Evolutionary conservation across 495 filamentous ascomycete species (phyloP).

Genomic region (Aspergillus heteromorphus): DNA sequence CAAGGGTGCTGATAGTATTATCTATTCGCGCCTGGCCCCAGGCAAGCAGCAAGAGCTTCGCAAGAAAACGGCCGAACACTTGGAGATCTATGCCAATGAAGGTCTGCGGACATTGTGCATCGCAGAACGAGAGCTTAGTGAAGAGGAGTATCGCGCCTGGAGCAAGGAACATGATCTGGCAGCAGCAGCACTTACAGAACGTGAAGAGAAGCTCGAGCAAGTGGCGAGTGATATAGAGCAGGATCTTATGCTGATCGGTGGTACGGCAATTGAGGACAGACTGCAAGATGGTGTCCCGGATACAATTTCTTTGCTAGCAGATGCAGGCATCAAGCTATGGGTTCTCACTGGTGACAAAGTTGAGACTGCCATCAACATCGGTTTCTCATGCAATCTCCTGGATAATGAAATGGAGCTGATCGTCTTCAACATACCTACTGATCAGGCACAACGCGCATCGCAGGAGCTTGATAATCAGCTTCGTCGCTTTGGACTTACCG

Average conservation of each 20-base stretch:
- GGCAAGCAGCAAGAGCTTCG: constrained; percentile 85
- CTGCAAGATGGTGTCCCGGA: constrained; percentile 97
- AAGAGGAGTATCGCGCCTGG: constrained; percentile 85
- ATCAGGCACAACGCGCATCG: constrained; percentile 57
- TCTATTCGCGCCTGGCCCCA: constrained; percentile 83
- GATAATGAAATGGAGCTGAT: constrained; percentile 98
- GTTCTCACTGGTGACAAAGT: constrained; percentile 98
- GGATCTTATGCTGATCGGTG: constrained; percentile 82
- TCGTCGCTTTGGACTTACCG: constrained; percentile 68
- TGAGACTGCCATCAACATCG: constrained; percentile 99
- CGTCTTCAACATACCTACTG: constrained; percentile 78
- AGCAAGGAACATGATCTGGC: constrained; percentile 83
- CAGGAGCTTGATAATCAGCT: constrained; percentile 70
- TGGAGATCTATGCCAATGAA: constrained; percentile 95
- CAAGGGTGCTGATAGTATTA: constrained; percentile 96
- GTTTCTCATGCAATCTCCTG: constrained; percentile 96
- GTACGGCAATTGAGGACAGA: constrained; percentile 96
- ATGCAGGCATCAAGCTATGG: constrained; percentile 99
- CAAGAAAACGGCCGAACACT: constrained; percentile 78
- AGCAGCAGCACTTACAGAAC: constrained; percentile 72
- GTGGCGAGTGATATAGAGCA: constrained; percentile 89
- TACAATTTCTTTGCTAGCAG: constrained; percentile 85
- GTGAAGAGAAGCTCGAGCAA: constrained; percentile 90
- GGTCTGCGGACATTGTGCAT: constrained; percentile 93
- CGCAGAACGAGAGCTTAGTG: constrained; percentile 75